A percentile compares a stretch with the other conserved stretches of the same genome.
phyloP scores from a whole-genome alignment of 2,329 filamentous ascomycete genomes.

The Aureobasidium sp. region DNA sequence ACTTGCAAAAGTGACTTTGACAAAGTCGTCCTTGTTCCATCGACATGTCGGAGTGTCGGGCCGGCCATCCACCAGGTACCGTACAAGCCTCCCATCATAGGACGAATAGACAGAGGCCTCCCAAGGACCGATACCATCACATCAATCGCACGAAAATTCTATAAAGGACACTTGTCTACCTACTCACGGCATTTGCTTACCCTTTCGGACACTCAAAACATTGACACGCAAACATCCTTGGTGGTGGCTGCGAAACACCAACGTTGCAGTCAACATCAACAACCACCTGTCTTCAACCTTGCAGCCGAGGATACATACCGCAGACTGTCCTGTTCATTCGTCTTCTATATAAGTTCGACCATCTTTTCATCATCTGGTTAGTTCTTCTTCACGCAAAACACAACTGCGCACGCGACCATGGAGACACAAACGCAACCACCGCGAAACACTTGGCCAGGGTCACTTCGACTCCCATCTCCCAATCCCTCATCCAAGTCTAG shows the following conservation, averaged over 20 bases:
- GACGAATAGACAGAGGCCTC: neutral
- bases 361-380: too few relatives aligned
- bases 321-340: neutral
- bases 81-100: neutral
- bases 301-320: neutral
- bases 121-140: neutral
- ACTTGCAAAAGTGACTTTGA: too few relatives aligned
- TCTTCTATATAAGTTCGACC: neutral
- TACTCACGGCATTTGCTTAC: neutral
- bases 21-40: neutral
- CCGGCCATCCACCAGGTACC: neutral
- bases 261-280: neutral
- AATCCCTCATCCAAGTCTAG: slow-evolving; percentile 22
- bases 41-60: neutral
- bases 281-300: neutral
- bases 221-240: neutral
- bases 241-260: neutral
- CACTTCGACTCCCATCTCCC: slow-evolving; percentile 15
- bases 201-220: neutral
- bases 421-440: neutral
- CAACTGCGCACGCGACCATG: slow-evolving; percentile 5
- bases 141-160: neutral
- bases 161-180: too few relatives aligned
- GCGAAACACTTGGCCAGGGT: slow-evolving; percentile 10
- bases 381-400: neutral